Base-by-base conservation (phyloP, 306 rosid genomes). In the Delonix regia region DNA sequence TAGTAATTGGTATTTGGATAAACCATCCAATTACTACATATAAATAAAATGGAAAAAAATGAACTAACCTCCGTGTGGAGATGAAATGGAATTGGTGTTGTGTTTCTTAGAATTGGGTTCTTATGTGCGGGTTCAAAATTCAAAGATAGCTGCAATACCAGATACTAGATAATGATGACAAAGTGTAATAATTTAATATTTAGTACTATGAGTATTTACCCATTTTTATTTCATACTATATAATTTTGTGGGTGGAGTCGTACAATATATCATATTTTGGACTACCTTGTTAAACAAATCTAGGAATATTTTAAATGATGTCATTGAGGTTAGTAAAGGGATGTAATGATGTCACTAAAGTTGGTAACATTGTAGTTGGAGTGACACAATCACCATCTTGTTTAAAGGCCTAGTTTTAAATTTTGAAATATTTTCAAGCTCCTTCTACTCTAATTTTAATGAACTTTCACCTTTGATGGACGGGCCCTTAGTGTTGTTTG, bases 11-110 rank as follows among this genome's bases (percentile, higher is more conserved):
- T 53, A 51, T 74, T 49, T 69, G 70, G 13, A 52, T 39, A 60
- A 76, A 27, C 61, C 44, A n/a, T 76, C 12, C 34, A 19, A 66
- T 42, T 21, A 42, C 30, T 6, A 41, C 51, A n/a, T n/a, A 41
- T 45, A 56, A 22, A 74, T 69, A 41, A 49, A 52, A 22, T 42
- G 64, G 71, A 62, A 30, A 69, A 39, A 80, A 74, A 68, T n/a
- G 60, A 83, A 96, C 99, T 96, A 82, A 96, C 99, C 97, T 96
- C 98, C 11, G 99, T 96, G 75, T 84, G 88, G 53, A 96, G 94
- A 87, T 96, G 89, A 81, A 96, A 96, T 10, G 98, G 96, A 71
- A 86, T 96, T 52, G 97, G 97, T 76, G 9, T 89, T 47, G 99
- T 96, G 73, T 81, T 91, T 87, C 80, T 90, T 41, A 93, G 93